These are phyloP conservation scores for Saitozyma podzolica DNA, from an alignment of 768 basidiomycete species.

Conservation along the genomic window DNA sequence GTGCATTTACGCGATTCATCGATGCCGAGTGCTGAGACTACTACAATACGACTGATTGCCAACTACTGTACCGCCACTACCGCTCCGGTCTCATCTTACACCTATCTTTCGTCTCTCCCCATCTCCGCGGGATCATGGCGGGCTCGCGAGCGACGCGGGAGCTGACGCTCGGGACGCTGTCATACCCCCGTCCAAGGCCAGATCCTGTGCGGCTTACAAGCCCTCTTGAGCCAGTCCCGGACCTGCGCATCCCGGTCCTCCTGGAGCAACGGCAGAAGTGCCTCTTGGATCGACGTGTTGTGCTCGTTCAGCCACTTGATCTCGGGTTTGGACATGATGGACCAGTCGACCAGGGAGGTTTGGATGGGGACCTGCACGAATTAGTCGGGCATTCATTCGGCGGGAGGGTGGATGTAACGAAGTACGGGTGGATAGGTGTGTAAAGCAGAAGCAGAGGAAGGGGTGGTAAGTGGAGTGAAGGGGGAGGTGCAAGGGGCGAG, in stretches of 20 bases:
- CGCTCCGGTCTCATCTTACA: too few relatives aligned
- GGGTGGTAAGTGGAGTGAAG: background rate
- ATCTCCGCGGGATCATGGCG: too few relatives aligned
- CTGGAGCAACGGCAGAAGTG: constrained; percentile 35
- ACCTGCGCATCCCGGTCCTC: constrained; percentile 36
- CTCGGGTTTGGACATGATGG: constrained; percentile 81
- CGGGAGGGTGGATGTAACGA: too few relatives aligned
- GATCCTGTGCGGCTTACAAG: constrained; percentile 34
- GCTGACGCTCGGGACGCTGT: background rate
- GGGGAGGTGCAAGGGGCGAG: too few relatives aligned
- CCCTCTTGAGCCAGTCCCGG: constrained; percentile 43
- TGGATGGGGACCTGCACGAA: constrained; percentile 81
- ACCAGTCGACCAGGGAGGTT: constrained; percentile 80
- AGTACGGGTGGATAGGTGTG: too few relatives aligned
- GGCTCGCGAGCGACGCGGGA: too few relatives aligned
- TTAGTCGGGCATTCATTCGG: background rate
- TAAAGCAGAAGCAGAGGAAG: background rate
- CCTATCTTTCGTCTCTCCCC: too few relatives aligned
- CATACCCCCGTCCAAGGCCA: constrained; percentile 40
- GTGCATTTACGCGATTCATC: background rate
- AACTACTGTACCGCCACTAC: too few relatives aligned
- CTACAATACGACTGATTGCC: background rate
- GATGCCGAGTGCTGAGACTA: background rate
- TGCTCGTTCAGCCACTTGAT: constrained; percentile 75
- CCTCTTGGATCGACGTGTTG: constrained; percentile 36